Base-by-base conservation (phyloP, 2,329 filamentous ascomycete species). In the Ophiognomonia clavigignenti-juglandacearum region DNA sequence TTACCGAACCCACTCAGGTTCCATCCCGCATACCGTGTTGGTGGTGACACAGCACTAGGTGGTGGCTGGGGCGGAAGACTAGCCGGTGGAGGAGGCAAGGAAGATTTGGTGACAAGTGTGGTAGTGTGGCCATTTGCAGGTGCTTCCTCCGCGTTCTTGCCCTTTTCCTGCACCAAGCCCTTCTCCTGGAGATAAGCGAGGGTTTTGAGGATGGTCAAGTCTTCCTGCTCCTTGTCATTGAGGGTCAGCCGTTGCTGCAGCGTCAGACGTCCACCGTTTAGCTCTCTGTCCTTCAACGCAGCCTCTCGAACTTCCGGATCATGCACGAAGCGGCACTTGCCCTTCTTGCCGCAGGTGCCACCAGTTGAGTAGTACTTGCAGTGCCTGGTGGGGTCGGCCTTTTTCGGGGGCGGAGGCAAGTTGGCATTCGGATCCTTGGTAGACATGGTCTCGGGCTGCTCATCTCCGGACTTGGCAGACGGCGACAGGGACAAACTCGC, bases 251-350 rank as follows among this genome's bases (percentile, higher is more conserved):
- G 79, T 61, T 85, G 82, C 62, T 81, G 77, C 45, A 85, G 74
- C 4, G 82, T 85, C 65, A 84, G 75, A 42, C 78, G 77, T 39
- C 82, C 82, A 51, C 82, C 79, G 56, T 85, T 85, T 57, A 74
- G 72, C 57, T 82, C 80, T 50, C 80, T 76, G 60, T 84, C 81
- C 58, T 74, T 76, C 40, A 85, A 70, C 48, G 81, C 81, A 54
- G 78, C 78, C 57, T 82, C 78, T 55, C 82, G 74, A 48, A 82
- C 76, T 53, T 77, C 75, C 16, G 75, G 73, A 60, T 85, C 82
- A 62, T 85, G 82, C 54, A 83, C 79, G 66, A 85, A 85, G 67
- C 82, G 82, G 71, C 82, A 85, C 80, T 85, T 85, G 79, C 80
- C 79, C 75, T 83, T 83, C 74, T 85, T 85, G 43, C 81, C 82